A percentile compares a stretch with the other conserved stretches of the same genome.
phyloP scores from a whole-genome alignment of 768 basidiomycete genomes.

The Lentinula aciculospora region DNA sequence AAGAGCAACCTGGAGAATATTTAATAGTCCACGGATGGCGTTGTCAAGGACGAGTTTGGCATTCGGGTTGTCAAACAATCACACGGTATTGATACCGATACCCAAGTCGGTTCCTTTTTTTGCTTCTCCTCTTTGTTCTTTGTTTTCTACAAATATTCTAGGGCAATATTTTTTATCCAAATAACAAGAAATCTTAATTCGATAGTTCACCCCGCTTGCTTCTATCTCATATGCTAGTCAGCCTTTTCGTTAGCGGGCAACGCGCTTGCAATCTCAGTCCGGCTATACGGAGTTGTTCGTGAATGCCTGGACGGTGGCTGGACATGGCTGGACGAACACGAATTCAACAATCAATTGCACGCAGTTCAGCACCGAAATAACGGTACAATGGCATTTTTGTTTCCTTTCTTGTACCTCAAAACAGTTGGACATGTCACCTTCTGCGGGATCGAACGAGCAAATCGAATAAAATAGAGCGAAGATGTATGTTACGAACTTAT shows the following conservation, averaged over 20 bases:
- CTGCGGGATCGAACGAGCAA: too few relatives aligned
- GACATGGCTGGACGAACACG: not conserved
- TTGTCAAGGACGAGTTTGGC: not conserved
- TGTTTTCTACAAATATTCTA: not conserved
- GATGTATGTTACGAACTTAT: not conserved
- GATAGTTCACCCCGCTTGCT: too few relatives aligned
- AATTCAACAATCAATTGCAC: too few relatives aligned
- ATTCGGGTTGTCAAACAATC: not conserved
- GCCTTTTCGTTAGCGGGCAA: too few relatives aligned
- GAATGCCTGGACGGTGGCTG: not conserved
- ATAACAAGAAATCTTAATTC: too few relatives aligned
- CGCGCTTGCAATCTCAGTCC: too few relatives aligned
- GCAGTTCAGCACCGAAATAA: too few relatives aligned
- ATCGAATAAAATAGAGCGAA: constrained; percentile 1
- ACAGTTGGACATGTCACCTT: too few relatives aligned
- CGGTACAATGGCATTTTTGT: too few relatives aligned
- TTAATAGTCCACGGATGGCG: not conserved
- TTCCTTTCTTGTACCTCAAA: too few relatives aligned
- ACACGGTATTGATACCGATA: not conserved
- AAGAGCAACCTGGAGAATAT: constrained; percentile 2
- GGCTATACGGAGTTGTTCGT: too few relatives aligned
- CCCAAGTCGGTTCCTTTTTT: not conserved
- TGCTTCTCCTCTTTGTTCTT: not conserved
- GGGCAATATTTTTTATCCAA: not conserved
- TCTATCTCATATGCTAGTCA: too few relatives aligned